A percentile compares a stretch with the other conserved stretches of the same genome.
Conservation (phyloP, 768 basidiomycete genomes). For the Brasilioporus rufonigricans region DNA sequence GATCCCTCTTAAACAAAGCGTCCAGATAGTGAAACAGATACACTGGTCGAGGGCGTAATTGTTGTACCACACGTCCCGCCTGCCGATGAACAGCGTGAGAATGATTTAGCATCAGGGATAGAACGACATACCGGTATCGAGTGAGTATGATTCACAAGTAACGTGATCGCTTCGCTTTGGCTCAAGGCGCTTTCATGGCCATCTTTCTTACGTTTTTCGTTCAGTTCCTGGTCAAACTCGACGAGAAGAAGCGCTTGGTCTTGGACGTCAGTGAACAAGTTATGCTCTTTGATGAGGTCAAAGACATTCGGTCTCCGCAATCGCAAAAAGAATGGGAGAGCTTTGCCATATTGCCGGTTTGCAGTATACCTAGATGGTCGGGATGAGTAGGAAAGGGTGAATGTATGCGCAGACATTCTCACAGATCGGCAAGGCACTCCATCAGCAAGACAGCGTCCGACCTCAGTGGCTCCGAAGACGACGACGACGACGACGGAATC, state of each 20-base stretch:
- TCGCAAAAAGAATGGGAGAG: slow-evolving; percentile 85
- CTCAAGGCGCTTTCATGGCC: slow-evolving; percentile 39
- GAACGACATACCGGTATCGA: slow-evolving; percentile 79
- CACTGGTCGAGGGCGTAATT: slow-evolving; percentile 69
- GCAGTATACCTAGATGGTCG: slow-evolving; percentile 61
- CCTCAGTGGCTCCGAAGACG: slow-evolving; percentile 39
- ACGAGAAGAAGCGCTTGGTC: slow-evolving; percentile 91
- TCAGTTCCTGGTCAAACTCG: slow-evolving; percentile 90
- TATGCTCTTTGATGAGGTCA: slow-evolving; percentile 89
- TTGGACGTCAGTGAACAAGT: slow-evolving; percentile 91
- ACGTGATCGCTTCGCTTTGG: slow-evolving; percentile 74
- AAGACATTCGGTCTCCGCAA: slow-evolving; percentile 89
- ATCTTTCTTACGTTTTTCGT: slow-evolving; percentile 50
- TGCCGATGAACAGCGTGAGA: slow-evolving; percentile 30
- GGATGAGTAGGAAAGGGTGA: not conserved
- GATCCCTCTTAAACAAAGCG: slow-evolving; percentile 83
- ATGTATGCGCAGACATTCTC: slow-evolving; percentile 19
- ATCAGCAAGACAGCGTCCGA: slow-evolving; percentile 69
- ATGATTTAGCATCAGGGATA: not conserved
- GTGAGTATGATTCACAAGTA: slow-evolving; percentile 92
- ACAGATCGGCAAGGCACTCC: slow-evolving; percentile 94
- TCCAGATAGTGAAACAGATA: slow-evolving; percentile 95
- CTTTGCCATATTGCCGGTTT: slow-evolving; percentile 93
- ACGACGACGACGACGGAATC: slow-evolving; percentile 48
- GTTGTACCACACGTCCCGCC: slow-evolving; percentile 86